phyloP scores from a whole-genome alignment of 2,329 filamentous ascomycete species.

The Aphanocladium album region DNA sequence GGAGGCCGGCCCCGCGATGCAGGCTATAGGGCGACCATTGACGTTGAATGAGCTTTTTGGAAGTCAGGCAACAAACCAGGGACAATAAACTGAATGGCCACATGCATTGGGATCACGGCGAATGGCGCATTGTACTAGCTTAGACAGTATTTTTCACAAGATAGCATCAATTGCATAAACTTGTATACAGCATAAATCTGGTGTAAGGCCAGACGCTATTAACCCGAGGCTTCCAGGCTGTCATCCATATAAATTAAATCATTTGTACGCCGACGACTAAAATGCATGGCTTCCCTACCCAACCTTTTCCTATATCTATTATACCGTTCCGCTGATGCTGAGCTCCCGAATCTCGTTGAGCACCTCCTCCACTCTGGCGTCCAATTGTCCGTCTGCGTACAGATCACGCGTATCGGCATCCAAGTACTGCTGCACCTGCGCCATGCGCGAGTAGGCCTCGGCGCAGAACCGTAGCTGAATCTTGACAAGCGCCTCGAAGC shows the following conservation, averaged over 20 bases:
- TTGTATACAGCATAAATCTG: no score
- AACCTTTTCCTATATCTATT: slow-evolving; percentile 16
- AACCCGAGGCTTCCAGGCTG: not conserved
- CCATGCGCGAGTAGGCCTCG: slow-evolving; percentile 96
- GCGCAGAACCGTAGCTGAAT: slow-evolving; percentile 97
- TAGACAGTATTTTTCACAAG: not conserved
- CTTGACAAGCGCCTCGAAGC: slow-evolving; percentile 96
- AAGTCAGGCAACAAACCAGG: slow-evolving; percentile 21
- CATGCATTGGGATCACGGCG: not conserved
- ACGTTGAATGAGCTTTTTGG: slow-evolving; percentile 43
- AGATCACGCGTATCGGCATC: slow-evolving; percentile 93
- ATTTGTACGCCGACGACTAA: slow-evolving; percentile 2
- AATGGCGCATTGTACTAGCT: not conserved
- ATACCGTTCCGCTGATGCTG: slow-evolving; percentile 77
- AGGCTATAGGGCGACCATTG: slow-evolving; percentile 39
- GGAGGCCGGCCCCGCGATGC: slow-evolving; percentile 37
- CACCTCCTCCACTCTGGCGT: slow-evolving; percentile 89
- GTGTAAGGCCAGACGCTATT: not conserved
- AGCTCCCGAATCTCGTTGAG: slow-evolving; percentile 94
- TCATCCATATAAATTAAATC: slow-evolving; percentile 8
- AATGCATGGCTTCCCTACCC: slow-evolving; percentile 4
- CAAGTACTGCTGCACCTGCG: slow-evolving; percentile 97
- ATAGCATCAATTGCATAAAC: no score
- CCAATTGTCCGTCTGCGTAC: slow-evolving; percentile 89
- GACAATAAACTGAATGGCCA: not conserved